Conservation (phyloP, 2,329 filamentous ascomycete genomes). For the Cytospora chrysosperma region DNA sequence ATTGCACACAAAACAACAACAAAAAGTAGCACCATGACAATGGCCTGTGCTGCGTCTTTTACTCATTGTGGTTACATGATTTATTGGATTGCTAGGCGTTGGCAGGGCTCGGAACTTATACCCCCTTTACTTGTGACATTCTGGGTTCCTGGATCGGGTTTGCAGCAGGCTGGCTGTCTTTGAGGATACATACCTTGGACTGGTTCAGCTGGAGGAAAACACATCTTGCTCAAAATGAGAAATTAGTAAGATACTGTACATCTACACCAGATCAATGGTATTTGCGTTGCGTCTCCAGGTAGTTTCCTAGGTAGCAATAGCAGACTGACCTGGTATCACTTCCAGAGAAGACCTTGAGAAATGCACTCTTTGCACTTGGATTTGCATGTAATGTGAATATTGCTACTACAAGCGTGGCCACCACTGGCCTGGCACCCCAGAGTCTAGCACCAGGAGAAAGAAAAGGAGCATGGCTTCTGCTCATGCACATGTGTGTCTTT, state of each 20-base stretch:
- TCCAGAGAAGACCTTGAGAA: too few relatives aligned
- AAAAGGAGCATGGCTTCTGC: too few relatives aligned
- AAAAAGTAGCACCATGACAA: not conserved
- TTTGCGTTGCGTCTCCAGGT: not conserved
- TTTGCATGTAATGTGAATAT: too few relatives aligned
- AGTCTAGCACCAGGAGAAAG: too few relatives aligned
- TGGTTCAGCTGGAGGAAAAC: not conserved
- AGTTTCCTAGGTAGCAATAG: not conserved
- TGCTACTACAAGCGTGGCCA: too few relatives aligned
- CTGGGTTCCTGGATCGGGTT: not conserved
- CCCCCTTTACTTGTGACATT: not conserved
- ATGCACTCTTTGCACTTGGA: too few relatives aligned
- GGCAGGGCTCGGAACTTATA: conserved; percentile 4
- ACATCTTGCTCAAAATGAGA: not conserved
- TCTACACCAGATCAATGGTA: not conserved
- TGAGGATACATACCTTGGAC: not conserved
- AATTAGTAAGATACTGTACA: not conserved
- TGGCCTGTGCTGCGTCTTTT: not conserved
- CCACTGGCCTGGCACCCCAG: too few relatives aligned
- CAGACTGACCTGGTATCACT: too few relatives aligned
- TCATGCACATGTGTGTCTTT: too few relatives aligned
- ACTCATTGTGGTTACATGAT: not conserved
- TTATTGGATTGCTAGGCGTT: conserved; percentile 8
- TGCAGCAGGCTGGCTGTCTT: not conserved
- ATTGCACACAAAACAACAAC: too few relatives aligned